Percentiles rank a stretch among this genome's conserved stretches.
phyloP scores from a whole-genome alignment of 495 filamentous ascomycete genomes.

The Penicillium waksmanii region DNA sequence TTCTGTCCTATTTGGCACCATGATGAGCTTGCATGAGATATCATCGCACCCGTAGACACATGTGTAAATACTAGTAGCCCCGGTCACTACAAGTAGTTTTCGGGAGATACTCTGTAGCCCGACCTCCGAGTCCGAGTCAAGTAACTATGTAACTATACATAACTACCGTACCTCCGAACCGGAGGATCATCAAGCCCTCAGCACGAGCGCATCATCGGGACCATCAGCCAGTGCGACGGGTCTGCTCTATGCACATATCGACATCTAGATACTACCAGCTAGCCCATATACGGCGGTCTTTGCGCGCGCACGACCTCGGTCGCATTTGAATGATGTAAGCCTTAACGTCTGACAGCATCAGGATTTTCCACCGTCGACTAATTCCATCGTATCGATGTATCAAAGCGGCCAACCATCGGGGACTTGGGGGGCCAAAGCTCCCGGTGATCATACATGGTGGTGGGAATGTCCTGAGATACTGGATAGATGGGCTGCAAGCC shows the following conservation, averaged over 20 bases:
- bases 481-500: slow-evolving; percentile 25
- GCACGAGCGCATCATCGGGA: slow-evolving; percentile 16
- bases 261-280: background rate
- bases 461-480: slow-evolving; percentile 9
- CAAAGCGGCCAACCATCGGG: slow-evolving; percentile 23
- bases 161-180: background rate
- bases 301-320: slow-evolving; percentile 4
- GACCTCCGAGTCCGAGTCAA: background rate
- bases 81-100: background rate
- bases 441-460: slow-evolving; percentile 18
- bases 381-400: slow-evolving; percentile 13
- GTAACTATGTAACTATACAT: background rate
- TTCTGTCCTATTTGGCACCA: too few relatives aligned
- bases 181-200: slow-evolving; percentile 21
- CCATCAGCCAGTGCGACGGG: slow-evolving; percentile 21
- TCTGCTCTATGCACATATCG: background rate
- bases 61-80: too few relatives aligned
- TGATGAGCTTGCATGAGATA: too few relatives aligned
- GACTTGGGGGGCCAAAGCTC: slow-evolving; percentile 25
- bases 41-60: background rate
- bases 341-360: slow-evolving; percentile 22
- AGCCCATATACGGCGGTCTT: background rate
- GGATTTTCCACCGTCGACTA: slow-evolving; percentile 10
- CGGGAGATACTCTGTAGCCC: background rate
- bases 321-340: slow-evolving; percentile 27